Evolutionary conservation across 78 protist species (phyloP), one percentile per base, ranked within the genome.

Genomic region (Dictyostelium brefeldianum): DNA sequence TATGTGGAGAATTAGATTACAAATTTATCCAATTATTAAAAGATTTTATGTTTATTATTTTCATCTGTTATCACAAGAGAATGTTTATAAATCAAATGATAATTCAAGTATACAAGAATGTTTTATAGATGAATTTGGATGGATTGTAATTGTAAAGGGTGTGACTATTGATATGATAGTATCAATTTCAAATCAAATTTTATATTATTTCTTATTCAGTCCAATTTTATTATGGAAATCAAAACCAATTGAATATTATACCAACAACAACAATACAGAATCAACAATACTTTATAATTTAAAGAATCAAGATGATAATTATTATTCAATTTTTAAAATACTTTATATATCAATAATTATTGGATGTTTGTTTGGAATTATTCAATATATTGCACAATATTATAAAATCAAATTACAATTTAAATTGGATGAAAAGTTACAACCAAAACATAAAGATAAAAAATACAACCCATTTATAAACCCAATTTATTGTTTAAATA

Each of bases 61-160:
- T 41, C 56, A 71, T 62, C 27, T 84, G 15, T 71, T 73, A 22
- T 54, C 67, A 0, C 27, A 17, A 29, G 25, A 57, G 22, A 36
- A 41, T 10, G 50, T 64, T 27, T 56, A 14, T n/a, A 77, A 59
- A 51, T 18, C 65, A 4, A 74, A 50, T 22, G 69, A 57, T 15
- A 41, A 62, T 62, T 62, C 75, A 6, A 4, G 36, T 65, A 48
- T 75, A 29, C 75, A 87, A 18, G 93, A 87, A 31, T 87, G 93
- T 31, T 87, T 87, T 51, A 87, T 87, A 20, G 93, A 87, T 65
- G 84, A 87, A 62, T 87, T 87, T 87, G 93, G 93, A 20, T 87
- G 93, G 93, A 47, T 29, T n/a, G 78, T 87, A 10, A 50, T 87
- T 12, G 47, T 78, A 17, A 43, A 74, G 11, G 93, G 93, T 56